A percentile compares a stretch with the other conserved stretches of the same genome.
Evolutionary conservation across 2,329 filamentous ascomycete species (phyloP).

Genomic region (Ophiocordyceps australis): DNA sequence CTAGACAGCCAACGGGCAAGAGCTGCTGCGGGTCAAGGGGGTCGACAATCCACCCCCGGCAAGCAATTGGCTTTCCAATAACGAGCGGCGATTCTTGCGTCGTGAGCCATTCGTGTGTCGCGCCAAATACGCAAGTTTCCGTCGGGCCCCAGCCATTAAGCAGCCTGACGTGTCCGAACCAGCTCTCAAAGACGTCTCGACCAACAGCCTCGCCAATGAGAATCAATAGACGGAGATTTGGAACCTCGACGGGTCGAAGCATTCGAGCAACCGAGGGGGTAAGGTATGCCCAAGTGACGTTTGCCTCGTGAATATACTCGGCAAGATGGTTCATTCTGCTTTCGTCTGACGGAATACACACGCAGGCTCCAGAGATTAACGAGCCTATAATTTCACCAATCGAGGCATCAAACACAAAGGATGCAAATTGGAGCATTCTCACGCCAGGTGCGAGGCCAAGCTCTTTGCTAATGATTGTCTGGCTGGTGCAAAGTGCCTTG

Average conservation of each 20-base stretch:
- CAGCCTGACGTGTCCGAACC: slow-evolving; percentile 3
- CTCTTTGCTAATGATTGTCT: slow-evolving; percentile 1
- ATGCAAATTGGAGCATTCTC: slow-evolving; percentile 1
- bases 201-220: slow-evolving; percentile 4
- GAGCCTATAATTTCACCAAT: slow-evolving; percentile 3
- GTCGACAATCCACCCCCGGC: slow-evolving; percentile 2
- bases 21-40: slow-evolving; percentile 1
- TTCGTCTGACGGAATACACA: slow-evolving; percentile 2
- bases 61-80: slow-evolving; percentile 2
- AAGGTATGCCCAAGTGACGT: slow-evolving; percentile 1
- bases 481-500: not conserved
- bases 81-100: slow-evolving; percentile 1
- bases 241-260: slow-evolving; percentile 3
- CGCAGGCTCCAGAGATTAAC: slow-evolving; percentile 2
- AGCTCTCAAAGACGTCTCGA: slow-evolving; percentile 3
- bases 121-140: slow-evolving; percentile 3
- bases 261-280: slow-evolving; percentile 4
- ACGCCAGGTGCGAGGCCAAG: not conserved
- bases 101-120: slow-evolving; percentile 3
- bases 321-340: slow-evolving; percentile 1
- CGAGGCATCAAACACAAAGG: slow-evolving; percentile 3
- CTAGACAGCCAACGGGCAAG: slow-evolving; percentile 2
- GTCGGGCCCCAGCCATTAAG: slow-evolving; percentile 7
- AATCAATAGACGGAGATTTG: slow-evolving; percentile 3
- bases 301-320: not conserved